A percentile compares a stretch with the other conserved stretches of the same genome.
These are phyloP conservation scores for Cardiospermum halicacabum DNA, from an alignment of 345 rosid species.

Conservation along the genomic window DNA sequence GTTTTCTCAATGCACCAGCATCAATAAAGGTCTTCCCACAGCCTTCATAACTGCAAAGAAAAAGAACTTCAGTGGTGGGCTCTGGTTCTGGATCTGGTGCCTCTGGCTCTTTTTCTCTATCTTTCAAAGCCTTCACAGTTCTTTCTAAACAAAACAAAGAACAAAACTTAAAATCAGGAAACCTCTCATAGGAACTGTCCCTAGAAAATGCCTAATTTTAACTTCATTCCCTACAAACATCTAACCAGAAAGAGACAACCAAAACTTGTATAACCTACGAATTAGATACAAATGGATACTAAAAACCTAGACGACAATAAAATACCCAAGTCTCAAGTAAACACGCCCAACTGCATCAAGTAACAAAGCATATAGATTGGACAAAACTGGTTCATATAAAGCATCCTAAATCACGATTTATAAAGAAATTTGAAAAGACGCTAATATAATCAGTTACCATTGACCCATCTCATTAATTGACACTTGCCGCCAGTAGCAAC, in stretches of 20 bases:
- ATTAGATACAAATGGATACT: background rate
- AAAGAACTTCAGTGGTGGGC: slow-evolving; percentile 90
- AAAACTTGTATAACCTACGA: background rate
- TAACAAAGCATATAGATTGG: background rate
- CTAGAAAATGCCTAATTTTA: background rate
- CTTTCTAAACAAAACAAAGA: slow-evolving; percentile 35
- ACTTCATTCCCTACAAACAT: background rate
- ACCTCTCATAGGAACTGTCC: background rate
- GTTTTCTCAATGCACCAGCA: slow-evolving; percentile 90
- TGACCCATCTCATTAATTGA: slow-evolving; percentile 75
- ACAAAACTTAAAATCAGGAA: background rate
- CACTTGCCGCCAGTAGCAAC: slow-evolving; percentile 95
- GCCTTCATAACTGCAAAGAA: slow-evolving; percentile 91
- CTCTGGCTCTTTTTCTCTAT: slow-evolving; percentile 61
- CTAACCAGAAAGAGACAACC: background rate
- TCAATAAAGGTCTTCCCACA: slow-evolving; percentile 96
- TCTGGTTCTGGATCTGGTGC: slow-evolving; percentile 87
- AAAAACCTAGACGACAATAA: background rate
- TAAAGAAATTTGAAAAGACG: background rate
- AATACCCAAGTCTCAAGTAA: background rate
- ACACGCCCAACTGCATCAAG: background rate
- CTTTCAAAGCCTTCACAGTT: slow-evolving; percentile 60
- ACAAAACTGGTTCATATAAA: background rate
- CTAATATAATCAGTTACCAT: slow-evolving; percentile 39
- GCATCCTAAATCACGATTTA: background rate